Conservation (phyloP, 2,329 filamentous ascomycete genomes). For the Furcasterigmium furcatum region DNA sequence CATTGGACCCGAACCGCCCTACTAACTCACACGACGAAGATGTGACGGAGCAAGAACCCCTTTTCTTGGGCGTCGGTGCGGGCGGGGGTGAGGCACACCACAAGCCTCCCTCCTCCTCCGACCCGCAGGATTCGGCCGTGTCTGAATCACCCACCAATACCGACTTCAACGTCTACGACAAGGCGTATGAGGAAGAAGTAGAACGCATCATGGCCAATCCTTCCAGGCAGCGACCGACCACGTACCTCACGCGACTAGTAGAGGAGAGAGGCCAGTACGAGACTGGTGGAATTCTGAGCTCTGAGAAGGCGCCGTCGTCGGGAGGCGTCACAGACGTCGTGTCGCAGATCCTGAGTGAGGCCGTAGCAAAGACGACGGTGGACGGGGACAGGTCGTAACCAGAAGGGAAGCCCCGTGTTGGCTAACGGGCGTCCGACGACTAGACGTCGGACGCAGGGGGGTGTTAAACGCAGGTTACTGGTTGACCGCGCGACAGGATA, state of each 20-base stretch:
- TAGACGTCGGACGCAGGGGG: too few relatives aligned
- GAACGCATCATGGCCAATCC: conserved; percentile 59
- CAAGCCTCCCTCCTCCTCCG: conserved; percentile 20
- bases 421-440: too few relatives aligned
- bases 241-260: conserved; percentile 48
- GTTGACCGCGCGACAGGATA: too few relatives aligned
- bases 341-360: conserved; percentile 6
- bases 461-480: too few relatives aligned
- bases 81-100: conserved; percentile 49
- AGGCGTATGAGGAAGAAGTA: conserved; percentile 80
- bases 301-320: conserved; percentile 1
- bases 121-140: conserved; percentile 48
- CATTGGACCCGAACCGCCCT: conserved; percentile 8
- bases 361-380: neutral
- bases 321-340: conserved; percentile 11
- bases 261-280: conserved; percentile 38
- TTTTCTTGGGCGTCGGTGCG: conserved; percentile 75
- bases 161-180: conserved; percentile 86
- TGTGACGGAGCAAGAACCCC: conserved; percentile 55
- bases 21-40: conserved; percentile 7
- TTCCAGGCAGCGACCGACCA: conserved; percentile 31
- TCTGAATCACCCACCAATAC: conserved; percentile 83
- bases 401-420: too few relatives aligned
- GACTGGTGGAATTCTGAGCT: conserved; percentile 33
- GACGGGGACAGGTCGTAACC: too few relatives aligned